Conservation (phyloP, 2,329 filamentous ascomycete genomes). For the Colletotrichum sp. region DNA sequence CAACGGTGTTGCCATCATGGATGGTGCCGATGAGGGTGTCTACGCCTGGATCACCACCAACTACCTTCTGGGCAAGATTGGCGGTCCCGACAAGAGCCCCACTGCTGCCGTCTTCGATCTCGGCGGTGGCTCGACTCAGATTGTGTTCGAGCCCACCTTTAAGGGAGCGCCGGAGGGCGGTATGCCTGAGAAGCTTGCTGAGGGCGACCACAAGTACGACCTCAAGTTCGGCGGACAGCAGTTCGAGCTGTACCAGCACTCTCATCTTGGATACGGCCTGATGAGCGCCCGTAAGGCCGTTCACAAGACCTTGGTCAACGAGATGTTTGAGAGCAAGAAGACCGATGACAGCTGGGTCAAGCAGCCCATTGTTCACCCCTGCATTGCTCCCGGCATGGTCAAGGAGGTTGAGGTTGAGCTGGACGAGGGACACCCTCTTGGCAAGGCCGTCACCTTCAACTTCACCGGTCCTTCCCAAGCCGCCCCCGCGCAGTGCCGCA, state of each 20-base stretch:
- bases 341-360: slow-evolving; percentile 70
- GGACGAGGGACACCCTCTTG: slow-evolving; percentile 68
- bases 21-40: slow-evolving; percentile 94
- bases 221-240: slow-evolving; percentile 88
- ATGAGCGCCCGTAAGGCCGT: slow-evolving; percentile 94
- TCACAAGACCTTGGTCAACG: slow-evolving; percentile 76
- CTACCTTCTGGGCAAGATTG: slow-evolving; percentile 97
- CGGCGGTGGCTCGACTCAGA: slow-evolving; percentile 95
- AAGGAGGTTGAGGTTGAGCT: slow-evolving; percentile 77
- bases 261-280: slow-evolving; percentile 93
- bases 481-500: slow-evolving; percentile 86
- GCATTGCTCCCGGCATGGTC: slow-evolving; percentile 81
- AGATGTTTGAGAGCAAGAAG: slow-evolving; percentile 69
- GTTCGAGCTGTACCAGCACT: slow-evolving; percentile 97
- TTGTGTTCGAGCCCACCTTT: slow-evolving; percentile 97
- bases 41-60: slow-evolving; percentile 99
- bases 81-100: slow-evolving; percentile 84
- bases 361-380: slow-evolving; percentile 79
- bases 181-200: slow-evolving; percentile 82
- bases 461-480: slow-evolving; percentile 84
- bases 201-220: slow-evolving; percentile 95
- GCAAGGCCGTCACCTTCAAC: slow-evolving; percentile 71
- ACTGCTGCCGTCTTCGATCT: slow-evolving; percentile 97
- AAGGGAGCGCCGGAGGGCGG: slow-evolving; percentile 74
- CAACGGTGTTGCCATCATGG: slow-evolving; percentile 94